phyloP scores from a whole-genome alignment of 208 protist genomes.

The Leishmania tropica region DNA sequence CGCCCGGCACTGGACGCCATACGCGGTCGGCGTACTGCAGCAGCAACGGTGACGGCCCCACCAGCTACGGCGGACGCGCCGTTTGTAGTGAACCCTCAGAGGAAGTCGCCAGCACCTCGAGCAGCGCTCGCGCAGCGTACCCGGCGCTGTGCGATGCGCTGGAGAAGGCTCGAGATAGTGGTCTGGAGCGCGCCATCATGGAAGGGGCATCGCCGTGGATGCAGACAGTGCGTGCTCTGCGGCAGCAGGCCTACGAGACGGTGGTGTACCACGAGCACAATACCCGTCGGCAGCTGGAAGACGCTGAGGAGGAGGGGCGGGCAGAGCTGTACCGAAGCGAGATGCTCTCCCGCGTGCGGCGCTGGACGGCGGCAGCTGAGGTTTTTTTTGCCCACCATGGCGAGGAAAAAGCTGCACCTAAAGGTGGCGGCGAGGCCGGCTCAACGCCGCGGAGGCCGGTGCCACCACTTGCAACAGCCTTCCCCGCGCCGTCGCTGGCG shows the following conservation, averaged over 20 bases:
- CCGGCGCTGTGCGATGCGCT: constrained; percentile 3
- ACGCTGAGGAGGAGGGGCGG: constrained; percentile 30
- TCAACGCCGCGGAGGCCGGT: not conserved
- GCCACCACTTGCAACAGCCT: too few relatives aligned
- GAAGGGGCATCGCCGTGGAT: constrained; percentile 30
- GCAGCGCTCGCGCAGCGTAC: constrained; percentile 5
- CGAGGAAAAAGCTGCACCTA: not conserved
- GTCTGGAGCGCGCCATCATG: constrained; percentile 10
- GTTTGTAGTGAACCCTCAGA: not conserved
- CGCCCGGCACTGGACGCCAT: not conserved
- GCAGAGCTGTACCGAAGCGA: constrained; percentile 25
- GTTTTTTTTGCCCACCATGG: not conserved
- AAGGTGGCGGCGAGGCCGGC: not conserved
- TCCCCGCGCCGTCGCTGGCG: not conserved
- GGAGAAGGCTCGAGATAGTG: not conserved
- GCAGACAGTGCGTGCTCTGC: constrained; percentile 26
- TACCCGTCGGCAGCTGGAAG: constrained; percentile 16
- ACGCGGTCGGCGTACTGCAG: not conserved
- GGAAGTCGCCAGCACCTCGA: not conserved
- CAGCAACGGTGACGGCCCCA: not conserved
- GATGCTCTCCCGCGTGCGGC: constrained; percentile 23
- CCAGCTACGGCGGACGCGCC: not conserved
- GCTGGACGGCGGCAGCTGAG: constrained; percentile 3
- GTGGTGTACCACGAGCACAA: constrained; percentile 26
- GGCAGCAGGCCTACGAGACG: constrained; percentile 16